Conservation (phyloP, 129 eudicot species). For the Artemisia annua region DNA sequence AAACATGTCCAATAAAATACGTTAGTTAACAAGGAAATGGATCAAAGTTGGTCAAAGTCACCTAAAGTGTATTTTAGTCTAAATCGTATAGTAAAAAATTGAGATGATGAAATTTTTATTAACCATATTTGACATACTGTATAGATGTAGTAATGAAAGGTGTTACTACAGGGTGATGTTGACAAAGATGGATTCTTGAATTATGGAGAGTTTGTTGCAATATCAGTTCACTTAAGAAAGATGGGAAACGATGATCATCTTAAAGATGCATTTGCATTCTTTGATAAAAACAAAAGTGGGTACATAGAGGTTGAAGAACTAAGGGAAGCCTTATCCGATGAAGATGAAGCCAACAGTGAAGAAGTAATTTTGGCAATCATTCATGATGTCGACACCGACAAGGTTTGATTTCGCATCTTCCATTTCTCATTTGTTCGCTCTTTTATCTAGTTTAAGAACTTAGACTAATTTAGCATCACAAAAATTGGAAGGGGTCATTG, state of each 20-base stretch:
- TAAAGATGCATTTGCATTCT: conserved; percentile 77
- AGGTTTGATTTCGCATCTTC: conserved; percentile 39
- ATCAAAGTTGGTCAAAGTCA: not conserved
- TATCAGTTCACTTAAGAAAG: conserved; percentile 78
- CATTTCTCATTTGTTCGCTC: not conserved
- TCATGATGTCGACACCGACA: conserved; percentile 93
- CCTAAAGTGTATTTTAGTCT: no score
- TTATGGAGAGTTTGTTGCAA: conserved; percentile 83
- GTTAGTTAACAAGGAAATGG: not conserved
- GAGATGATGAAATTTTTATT: not conserved
- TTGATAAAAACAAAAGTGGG: conserved; percentile 75
- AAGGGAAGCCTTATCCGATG: conserved; percentile 79
- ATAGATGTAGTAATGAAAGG: conserved; percentile 14
- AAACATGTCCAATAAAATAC: not conserved
- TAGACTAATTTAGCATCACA: no score
- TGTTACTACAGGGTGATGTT: conserved; percentile 79
- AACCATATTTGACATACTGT: not conserved
- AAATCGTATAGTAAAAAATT: not conserved
- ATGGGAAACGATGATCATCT: conserved; percentile 94
- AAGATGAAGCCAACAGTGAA: conserved; percentile 61
- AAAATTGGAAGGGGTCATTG: no score
- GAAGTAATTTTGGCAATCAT: conserved; percentile 90
- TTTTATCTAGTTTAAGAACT: no score
- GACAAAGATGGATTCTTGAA: conserved; percentile 83
- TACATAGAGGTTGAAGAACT: conserved; percentile 89